phyloP scores from a whole-genome alignment of 169 alveolate species.

The Eimeria mitis region DNA sequence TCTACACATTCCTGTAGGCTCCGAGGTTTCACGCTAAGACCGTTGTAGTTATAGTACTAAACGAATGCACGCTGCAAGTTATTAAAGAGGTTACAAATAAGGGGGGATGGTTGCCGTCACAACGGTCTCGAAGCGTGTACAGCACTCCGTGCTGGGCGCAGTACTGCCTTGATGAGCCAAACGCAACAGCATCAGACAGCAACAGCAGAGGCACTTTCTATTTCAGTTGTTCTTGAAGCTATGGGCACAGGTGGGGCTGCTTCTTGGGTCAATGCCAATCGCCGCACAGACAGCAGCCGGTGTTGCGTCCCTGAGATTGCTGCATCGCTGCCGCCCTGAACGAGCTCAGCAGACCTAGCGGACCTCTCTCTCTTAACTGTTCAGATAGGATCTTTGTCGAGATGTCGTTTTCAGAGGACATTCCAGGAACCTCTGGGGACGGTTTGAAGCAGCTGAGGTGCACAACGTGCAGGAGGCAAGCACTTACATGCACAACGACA shows the following conservation, averaged over 20 bases:
- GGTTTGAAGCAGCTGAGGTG: neutral
- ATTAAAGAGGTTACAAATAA: neutral
- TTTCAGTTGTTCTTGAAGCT: neutral
- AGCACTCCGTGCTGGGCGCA: neutral
- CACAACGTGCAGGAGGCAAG: neutral
- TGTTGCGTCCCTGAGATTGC: too few species aligned
- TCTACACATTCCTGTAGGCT: neutral
- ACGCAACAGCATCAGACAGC: neutral
- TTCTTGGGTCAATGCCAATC: neutral
- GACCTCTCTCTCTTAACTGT: neutral
- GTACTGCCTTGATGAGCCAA: neutral
- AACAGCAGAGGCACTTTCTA: neutral
- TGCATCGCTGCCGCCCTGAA: neutral
- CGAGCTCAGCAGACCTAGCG: neutral
- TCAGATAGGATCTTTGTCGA: neutral
- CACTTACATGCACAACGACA: neutral
- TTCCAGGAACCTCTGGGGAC: neutral
- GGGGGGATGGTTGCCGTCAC: neutral
- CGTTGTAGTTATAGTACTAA: neutral
- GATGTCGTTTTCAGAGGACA: neutral
- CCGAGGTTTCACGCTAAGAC: neutral
- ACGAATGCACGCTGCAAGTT: neutral
- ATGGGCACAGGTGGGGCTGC: neutral
- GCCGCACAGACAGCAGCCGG: neutral
- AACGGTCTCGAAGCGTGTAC: neutral